Percentiles rank a stretch among this genome's conserved stretches.
Conservation (phyloP, 805 yeast genomes). For the Torulaspora maleeae region DNA sequence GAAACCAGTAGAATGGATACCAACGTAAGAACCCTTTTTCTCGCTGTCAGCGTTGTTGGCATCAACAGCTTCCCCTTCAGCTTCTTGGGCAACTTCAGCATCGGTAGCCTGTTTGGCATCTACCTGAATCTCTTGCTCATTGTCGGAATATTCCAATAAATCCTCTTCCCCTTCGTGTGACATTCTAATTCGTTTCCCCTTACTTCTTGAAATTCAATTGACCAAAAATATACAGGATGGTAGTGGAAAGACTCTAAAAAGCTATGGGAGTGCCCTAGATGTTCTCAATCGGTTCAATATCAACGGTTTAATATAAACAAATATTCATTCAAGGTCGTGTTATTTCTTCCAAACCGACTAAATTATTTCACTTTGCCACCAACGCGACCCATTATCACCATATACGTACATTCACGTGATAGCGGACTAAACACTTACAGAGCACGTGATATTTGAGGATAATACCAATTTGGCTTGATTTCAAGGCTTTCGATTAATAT, state of each 20-base stretch:
- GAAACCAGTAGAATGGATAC: conserved; percentile 97
- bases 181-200: conserved; percentile 39
- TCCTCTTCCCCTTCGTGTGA: conserved; percentile 99
- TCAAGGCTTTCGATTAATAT: not conserved
- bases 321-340: conserved; percentile 6
- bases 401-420: not conserved
- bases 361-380: conserved; percentile 7
- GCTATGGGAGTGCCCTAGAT: not conserved
- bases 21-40: conserved; percentile 96
- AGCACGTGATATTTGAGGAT: not conserved
- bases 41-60: conserved; percentile 56
- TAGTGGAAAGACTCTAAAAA: not conserved
- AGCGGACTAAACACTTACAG: not conserved
- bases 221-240: not conserved
- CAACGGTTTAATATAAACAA: not conserved
- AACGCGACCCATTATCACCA: not conserved
- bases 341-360: conserved; percentile 1
- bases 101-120: conserved; percentile 44
- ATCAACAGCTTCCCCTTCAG: conserved; percentile 25
- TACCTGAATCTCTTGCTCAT: conserved; percentile 85
- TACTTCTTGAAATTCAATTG: not conserved
- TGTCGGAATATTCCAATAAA: conserved; percentile 96
- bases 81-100: conserved; percentile 23
- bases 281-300: not conserved
- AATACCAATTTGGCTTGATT: not conserved